Base-by-base conservation (phyloP, 129 eudicot species). In the Escallonia rubra region DNA sequence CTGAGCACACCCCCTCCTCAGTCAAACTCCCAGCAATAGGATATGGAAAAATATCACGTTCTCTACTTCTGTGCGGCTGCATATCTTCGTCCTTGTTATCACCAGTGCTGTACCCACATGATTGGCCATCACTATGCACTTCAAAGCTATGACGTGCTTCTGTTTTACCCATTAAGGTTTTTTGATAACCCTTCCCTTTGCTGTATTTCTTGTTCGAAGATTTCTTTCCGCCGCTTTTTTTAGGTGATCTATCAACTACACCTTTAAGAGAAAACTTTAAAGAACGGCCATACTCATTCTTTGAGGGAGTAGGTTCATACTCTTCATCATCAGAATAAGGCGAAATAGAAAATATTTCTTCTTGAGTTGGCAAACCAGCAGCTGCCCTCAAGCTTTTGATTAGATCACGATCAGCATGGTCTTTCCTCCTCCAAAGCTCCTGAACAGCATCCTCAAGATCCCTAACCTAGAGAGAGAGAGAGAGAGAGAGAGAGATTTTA, bases 301-400 rank as follows among this genome's bases (percentile, higher is more conserved):
- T 89, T 63, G 76, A 49, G 10, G 66, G 67, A 52, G 49, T 59
- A 43, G 92, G 93, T 42, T 73, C 86, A 66, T 65, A 79, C 46
- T 94, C 96, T 74, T 94, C 99, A 57, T 90, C 95, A 67, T 94
- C 99, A 13, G 99, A 86, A 74, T 84, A 94, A 55, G 97, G 97
- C 54, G 93, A 82, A 42, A 94, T 82, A 13, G 87, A 80, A 75
- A 89, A 89, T 61, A 86, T 86, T 59, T 94, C 96, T 65, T 94
- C 96, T 71, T 89, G 83, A 69, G 90, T 84, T 38, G 99, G 99
- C 77, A 94, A 79, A 64, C 99, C 99, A 69, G 96, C 99, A 70
- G 95, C 96, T 4, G 88, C 95, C 75, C 99, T 86, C 84, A 94
- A 67, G 77, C 87, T 85, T 45, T 83, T 79, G 41, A 90, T 94